A percentile compares a stretch with the other conserved stretches of the same genome.
phyloP scores from a whole-genome alignment of 257 asterid species.

The Solanum pimpinellifolium region DNA sequence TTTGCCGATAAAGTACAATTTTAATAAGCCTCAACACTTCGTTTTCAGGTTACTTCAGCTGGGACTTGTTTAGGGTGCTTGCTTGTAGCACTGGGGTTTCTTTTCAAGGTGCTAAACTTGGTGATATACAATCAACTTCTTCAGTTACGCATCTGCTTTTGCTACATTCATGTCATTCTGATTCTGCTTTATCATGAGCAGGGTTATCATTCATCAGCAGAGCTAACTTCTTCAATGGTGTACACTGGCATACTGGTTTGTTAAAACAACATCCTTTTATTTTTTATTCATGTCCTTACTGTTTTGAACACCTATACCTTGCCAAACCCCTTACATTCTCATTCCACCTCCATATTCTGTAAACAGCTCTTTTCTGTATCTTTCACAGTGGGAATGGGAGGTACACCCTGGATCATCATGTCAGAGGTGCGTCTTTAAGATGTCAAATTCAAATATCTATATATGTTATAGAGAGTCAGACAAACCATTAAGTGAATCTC shows the following conservation, averaged over 20 bases:
- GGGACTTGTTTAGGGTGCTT: constrained; percentile 26
- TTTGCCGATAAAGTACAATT: background rate
- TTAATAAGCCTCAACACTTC: background rate
- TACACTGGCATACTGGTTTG: constrained; percentile 6
- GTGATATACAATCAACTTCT: background rate
- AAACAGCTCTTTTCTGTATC: constrained; percentile 18
- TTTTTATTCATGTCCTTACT: background rate
- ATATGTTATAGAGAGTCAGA: background rate
- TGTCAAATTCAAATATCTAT: background rate
- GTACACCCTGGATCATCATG: constrained; percentile 64
- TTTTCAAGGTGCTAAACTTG: constrained; percentile 13
- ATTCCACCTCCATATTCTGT: background rate
- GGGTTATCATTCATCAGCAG: background rate
- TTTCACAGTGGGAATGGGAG: constrained; percentile 73
- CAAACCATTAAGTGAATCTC: background rate
- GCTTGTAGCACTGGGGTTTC: constrained; percentile 12
- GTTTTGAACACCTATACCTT: background rate
- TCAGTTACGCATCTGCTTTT: background rate
- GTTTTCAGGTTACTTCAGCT: constrained; percentile 12
- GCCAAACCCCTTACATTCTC: background rate
- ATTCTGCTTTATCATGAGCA: background rate
- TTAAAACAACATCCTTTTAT: background rate
- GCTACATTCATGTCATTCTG: background rate
- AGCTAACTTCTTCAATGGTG: background rate
- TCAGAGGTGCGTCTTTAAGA: constrained; percentile 45